Base-by-base conservation (phyloP, 371 early-diverging fungal species). In the Coemansia sp. region DNA sequence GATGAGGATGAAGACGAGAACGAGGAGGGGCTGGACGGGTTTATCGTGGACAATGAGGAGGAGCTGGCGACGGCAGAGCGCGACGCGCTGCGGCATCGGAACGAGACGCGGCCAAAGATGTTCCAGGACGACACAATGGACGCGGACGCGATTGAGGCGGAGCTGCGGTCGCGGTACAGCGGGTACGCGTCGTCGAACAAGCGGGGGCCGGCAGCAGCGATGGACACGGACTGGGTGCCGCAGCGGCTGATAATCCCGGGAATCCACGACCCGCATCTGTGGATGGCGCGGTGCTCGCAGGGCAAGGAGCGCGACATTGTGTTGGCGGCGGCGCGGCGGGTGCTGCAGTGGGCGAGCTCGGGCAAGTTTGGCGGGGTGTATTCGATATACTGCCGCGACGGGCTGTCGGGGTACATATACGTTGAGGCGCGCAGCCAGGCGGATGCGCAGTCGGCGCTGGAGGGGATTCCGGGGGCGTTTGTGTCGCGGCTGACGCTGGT, bases 351-450 rank as follows among this genome's bases (percentile, higher is more conserved):
- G 40, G 82, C 83, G 55, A 84, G 84, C 51, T 61, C 62, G 53
- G 57, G 34, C 33, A 48, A 55, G 54, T 88, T 89, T 14, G 59
- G 88, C 34, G 83, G 87, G 31, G 88, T 96, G 46, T 81, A 84
- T 14, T 93, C 95, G 16, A 93, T 86, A 14, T 92, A 96, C 69
- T 83, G 86, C 31, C 85, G 98, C 54, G 98, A 98, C 60, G 87
- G 91, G 0, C 79, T 97, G 29, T 86, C 90, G 58, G 99, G 99
- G 2, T 98, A 94, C 79, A 81, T 99, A 11, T 99, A 99, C 68
- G 83, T 99, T 54, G 99, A 99, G 79, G 93, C 99, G 5, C 80
- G 83, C 52, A 84, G 88, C 64, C 87, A 89, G 55, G 90, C 92
- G 9, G 87, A 93, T 68, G 99, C 97, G 3, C 78, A 80, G 74